Evolutionary conservation across 176 grass and related monocot species (phyloP).

Genomic region (Aegilops tauschii): DNA sequence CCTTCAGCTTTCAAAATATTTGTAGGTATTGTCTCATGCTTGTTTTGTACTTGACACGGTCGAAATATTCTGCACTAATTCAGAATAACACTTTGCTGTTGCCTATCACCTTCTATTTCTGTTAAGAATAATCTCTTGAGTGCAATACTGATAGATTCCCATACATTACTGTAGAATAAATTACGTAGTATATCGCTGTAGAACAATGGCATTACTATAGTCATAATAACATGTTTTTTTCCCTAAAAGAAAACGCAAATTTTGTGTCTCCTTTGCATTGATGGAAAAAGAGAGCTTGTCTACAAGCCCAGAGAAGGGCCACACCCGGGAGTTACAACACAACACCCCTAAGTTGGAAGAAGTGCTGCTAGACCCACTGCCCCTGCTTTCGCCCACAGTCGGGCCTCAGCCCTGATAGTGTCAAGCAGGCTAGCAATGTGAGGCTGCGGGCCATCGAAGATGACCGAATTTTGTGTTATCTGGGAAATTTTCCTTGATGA

Average conservation of each 20-base stretch:
- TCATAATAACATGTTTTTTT: neutral
- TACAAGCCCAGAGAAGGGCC: no score
- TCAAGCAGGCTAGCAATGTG: no score
- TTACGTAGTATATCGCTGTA: neutral
- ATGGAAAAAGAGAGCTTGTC: no score
- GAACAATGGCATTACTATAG: neutral
- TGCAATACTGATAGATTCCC: neutral
- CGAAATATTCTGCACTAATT: constrained; percentile 2
- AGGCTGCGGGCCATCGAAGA: no score
- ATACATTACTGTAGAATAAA: neutral
- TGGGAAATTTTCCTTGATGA: neutral
- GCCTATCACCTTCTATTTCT: constrained; percentile 13
- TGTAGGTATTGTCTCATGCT: constrained; percentile 74
- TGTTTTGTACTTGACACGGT: neutral
- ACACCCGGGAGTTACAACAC: no score
- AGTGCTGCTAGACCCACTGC: no score
- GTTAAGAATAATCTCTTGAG: constrained; percentile 1
- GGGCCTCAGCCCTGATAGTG: no score
- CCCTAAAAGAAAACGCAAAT: no score
- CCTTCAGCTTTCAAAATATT: constrained; percentile 99
- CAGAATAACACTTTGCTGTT: neutral
- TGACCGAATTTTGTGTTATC: neutral
- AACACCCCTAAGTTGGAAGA: no score
- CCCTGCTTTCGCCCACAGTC: no score
- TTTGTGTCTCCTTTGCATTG: no score